Evolutionary conservation across 768 basidiomycete species (phyloP), one percentile per base, ranked within the genome.

Genomic region (Trametes elegans): DNA sequence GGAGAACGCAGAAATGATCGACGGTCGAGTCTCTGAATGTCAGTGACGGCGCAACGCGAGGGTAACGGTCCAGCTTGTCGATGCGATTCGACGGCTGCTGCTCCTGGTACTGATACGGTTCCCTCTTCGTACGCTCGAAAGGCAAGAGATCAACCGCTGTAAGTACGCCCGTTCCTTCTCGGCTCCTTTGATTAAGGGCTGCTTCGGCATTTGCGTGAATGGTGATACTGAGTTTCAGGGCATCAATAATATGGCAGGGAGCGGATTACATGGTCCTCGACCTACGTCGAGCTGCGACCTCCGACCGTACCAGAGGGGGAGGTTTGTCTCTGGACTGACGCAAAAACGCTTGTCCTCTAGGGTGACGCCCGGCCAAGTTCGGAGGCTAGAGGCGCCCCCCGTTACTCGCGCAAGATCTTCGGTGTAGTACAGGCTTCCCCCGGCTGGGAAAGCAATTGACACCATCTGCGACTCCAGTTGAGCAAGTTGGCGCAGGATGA

Each of bases 121-220:
- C 71, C 65, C 79, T 79, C 54, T 76, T 76, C 24, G 53, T 46
- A 38, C 71, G 73, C 49, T 64, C 69, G 58, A 76, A 75, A 26
- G 79, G 78, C 46, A 76, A 49, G 21, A 78, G 62, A 79, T 79
- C 64, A 81, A 81, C 60, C 61, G 68, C 50, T 70, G 26, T 24
- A 82, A 68, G 69, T 81, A 81, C 13, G 76, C 75, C 0, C 73
- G 59, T 65, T 82, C 81, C 66, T 81, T 82, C 39, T 63, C 46
- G 5, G 78, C 77, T 60, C 55, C 73, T 70, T 52, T 53, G 66
- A 64, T n/a, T 64, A 57, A 81, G 78, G 8, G 68, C 74, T 65
- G 70, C 72, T 66, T 79, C 68, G 50, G 70, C 69, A 56, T 61
- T 74, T 70, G 70, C 54, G 60, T 81, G 78, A 81, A 71, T n/a